A percentile compares a stretch with the other conserved stretches of the same genome.
These are phyloP conservation scores for Calocera cornea DNA, from an alignment of 768 basidiomycete species.

Conservation along the genomic window DNA sequence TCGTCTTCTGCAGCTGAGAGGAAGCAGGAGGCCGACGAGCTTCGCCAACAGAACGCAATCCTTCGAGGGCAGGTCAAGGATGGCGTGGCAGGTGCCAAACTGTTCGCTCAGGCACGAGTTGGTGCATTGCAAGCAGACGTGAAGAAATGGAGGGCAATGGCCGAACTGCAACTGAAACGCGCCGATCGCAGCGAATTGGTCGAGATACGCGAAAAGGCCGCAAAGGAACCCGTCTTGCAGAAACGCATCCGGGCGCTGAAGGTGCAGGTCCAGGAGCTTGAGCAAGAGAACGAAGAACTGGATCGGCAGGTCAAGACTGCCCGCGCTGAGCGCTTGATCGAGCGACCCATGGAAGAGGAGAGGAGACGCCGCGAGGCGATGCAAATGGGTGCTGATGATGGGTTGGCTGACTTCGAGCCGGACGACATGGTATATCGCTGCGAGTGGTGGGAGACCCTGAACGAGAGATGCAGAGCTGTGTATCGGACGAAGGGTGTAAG, in stretches of 20 bases:
- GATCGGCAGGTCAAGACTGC: background rate
- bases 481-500: background rate
- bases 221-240: background rate
- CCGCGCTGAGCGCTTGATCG: background rate
- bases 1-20: background rate
- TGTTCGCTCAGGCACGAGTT: background rate
- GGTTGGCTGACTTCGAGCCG: background rate
- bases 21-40: background rate
- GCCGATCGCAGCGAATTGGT: background rate
- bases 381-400: background rate
- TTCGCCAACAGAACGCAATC: background rate
- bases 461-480: background rate
- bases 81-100: background rate
- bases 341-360: background rate
- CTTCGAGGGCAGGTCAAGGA: background rate
- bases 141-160: background rate
- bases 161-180: background rate
- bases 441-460: slow-evolving; percentile 2
- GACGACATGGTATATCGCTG: background rate
- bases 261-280: background rate
- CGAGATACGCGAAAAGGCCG: background rate
- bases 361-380: background rate
- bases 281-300: background rate
- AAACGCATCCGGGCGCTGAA: background rate
- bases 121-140: background rate